A percentile compares a stretch with the other conserved stretches of the same genome.
Conservation (phyloP, 257 asterid genomes). For the Forsythia suspensa region DNA sequence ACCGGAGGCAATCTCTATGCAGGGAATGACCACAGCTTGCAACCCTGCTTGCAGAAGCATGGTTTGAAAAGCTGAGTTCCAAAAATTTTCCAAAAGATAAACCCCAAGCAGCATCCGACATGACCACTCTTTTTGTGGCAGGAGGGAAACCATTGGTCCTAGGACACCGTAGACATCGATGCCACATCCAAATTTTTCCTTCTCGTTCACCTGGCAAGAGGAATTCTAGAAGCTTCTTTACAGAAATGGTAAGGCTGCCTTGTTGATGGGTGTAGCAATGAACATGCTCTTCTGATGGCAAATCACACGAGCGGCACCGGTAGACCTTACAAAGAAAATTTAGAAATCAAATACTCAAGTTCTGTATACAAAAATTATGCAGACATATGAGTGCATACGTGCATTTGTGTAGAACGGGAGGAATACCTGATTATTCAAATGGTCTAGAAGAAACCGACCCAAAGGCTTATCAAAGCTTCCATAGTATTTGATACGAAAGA, state of each 20-base stretch:
- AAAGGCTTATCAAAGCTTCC: conserved; percentile 73
- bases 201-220: conserved; percentile 67
- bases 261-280: conserved; percentile 77
- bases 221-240: conserved; percentile 48
- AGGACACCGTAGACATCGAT: conserved; percentile 76
- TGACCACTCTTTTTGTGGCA: conserved; percentile 60
- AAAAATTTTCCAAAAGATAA: conserved; percentile 75
- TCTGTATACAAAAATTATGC: conserved; percentile 13
- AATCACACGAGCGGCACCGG: conserved; percentile 62
- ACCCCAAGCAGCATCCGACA: conserved; percentile 86
- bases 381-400: background rate
- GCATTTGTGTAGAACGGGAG: conserved; percentile 10
- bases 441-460: conserved; percentile 67
- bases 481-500: conserved; percentile 70
- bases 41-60: conserved; percentile 83
- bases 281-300: conserved; percentile 80
- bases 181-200: conserved; percentile 92
- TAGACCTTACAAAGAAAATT: conserved; percentile 42
- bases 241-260: conserved; percentile 78
- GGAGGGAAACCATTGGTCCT: conserved; percentile 68
- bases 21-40: conserved; percentile 87
- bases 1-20: conserved; percentile 83
- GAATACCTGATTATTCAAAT: conserved; percentile 71
- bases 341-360: conserved; percentile 10
- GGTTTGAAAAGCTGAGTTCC: conserved; percentile 84